Evolutionary conservation across 1,284 basidiomycete genomes (phyloP).

Genomic region (Ceratobasidium sp.): DNA sequence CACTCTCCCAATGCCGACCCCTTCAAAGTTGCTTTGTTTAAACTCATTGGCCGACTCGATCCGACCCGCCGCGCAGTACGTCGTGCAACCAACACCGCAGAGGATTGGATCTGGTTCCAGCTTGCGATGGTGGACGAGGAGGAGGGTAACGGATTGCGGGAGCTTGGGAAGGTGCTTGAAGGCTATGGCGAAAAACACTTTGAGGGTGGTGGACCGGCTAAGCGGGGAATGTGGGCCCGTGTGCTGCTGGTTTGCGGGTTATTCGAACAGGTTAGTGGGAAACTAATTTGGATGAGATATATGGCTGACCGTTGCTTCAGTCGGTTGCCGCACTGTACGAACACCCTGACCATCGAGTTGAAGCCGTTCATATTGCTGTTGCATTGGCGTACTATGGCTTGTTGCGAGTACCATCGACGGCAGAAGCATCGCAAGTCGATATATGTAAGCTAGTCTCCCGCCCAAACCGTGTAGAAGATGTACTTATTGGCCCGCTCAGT

Average conservation of each 20-base stretch:
- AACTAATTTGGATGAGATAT: background rate
- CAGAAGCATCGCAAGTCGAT: constrained; percentile 81
- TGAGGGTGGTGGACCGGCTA: constrained; percentile 66
- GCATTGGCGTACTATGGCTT: constrained; percentile 94
- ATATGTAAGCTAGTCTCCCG: constrained; percentile 63
- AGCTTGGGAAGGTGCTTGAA: constrained; percentile 79
- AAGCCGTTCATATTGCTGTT: constrained; percentile 94
- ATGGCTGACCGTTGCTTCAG: constrained; percentile 50
- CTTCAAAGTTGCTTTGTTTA: constrained; percentile 95
- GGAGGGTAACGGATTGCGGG: constrained; percentile 78
- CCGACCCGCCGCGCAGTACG: constrained; percentile 79
- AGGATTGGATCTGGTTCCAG: constrained; percentile 99
- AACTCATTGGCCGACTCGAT: constrained; percentile 93
- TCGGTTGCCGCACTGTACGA: constrained; percentile 92
- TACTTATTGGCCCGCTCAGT: constrained; percentile 54
- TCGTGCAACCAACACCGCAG: constrained; percentile 88
- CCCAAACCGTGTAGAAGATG: background rate
- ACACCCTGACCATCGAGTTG: constrained; percentile 85
- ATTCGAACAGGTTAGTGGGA: constrained; percentile 79
- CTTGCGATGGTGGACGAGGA: constrained; percentile 86
- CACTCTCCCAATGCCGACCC: constrained; percentile 87
- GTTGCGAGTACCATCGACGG: constrained; percentile 78
- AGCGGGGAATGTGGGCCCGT: constrained; percentile 83
- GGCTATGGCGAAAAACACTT: constrained; percentile 93
- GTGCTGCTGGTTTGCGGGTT: constrained; percentile 91